Base-by-base conservation (phyloP, 176 grass and related monocot genomes). In the Avena insularis region DNA sequence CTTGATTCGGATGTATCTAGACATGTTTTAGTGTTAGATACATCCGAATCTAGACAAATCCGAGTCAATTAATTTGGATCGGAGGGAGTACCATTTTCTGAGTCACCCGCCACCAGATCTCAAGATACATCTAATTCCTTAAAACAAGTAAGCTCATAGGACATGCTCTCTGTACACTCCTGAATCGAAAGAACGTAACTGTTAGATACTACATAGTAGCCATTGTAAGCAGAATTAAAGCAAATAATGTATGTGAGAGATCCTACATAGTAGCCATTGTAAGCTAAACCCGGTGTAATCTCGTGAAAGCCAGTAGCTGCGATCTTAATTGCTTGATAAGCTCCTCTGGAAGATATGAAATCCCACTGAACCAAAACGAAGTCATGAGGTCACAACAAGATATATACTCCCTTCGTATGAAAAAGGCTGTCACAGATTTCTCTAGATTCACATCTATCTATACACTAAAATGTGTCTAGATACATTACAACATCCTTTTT, bases 41-140 rank as follows among this genome's bases (percentile, higher is more conserved):
- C 23, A 23, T 23, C 23, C 23, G 23, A 23, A 23, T 23, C 23
- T 23, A 23, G 23, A 23, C 23, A 23, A 23, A 23, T 23, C 23
- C 23, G 23, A 23, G 23, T 23, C 23, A 23, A 23, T 23, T 23
- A 23, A 23, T 23, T 23, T 23, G 23, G 23, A 23, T 23, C 23
- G 23, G 23, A 23, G 23, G 23, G 23, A 23, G 23, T 23, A 23
- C 70, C 20, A 5, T 13, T 48, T 10, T 1, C 8, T 19, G 6
- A 70, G 66, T 48, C 20, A 73, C 70, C n/a, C 71, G 45, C 11
- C n/a, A 43, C 71, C 43, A 74, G n/a, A 74, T 74, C 71, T 74
- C 71, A 12, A 74, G n/a, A 23, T 48, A 49, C 11, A 74, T 48
- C 43, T 1, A n/a, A 49, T n/a, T 74, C 71, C 45, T 49, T 74